Conservation (phyloP, 1,139 yeast genomes). For the Yamadazyma siamensis region DNA sequence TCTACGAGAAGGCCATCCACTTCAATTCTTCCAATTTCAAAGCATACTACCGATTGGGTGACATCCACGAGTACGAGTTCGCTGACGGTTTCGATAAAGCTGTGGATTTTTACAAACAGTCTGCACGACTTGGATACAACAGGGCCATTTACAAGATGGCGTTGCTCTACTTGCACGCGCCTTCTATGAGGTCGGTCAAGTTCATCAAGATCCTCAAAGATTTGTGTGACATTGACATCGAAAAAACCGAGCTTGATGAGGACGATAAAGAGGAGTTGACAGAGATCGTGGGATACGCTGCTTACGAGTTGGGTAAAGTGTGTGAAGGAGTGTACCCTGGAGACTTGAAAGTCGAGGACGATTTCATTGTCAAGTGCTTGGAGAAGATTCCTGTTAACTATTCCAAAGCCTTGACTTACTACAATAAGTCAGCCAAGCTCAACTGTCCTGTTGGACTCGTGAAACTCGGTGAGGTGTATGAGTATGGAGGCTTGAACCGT, state of each 20-base stretch:
- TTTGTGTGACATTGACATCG: constrained; percentile 34
- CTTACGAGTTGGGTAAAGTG: constrained; percentile 60
- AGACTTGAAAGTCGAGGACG: constrained; percentile 36
- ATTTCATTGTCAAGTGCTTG: constrained; percentile 32
- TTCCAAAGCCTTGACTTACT: constrained; percentile 63
- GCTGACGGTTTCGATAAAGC: constrained; percentile 31
- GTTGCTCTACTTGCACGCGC: constrained; percentile 34
- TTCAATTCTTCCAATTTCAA: constrained; percentile 32
- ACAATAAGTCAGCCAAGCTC: constrained; percentile 72
- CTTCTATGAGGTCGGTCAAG: constrained; percentile 32
- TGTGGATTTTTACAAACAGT: constrained; percentile 31
- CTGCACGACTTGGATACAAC: constrained; percentile 44
- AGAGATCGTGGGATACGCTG: constrained; percentile 42
- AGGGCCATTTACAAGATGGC: constrained; percentile 44
- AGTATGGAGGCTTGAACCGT: constrained; percentile 75
- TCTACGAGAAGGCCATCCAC: constrained; percentile 32
- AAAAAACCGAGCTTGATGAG: constrained; percentile 33
- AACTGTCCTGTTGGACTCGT: constrained; percentile 82
- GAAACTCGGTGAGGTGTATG: constrained; percentile 82
- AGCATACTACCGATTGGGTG: constrained; percentile 40
- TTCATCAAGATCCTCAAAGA: constrained; percentile 37
- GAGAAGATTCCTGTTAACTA: constrained; percentile 48
- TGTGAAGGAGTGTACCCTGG: constrained; percentile 65
- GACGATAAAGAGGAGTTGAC: constrained; percentile 43
- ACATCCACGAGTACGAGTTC: constrained; percentile 35